A percentile compares a stretch with the other conserved stretches of the same genome.
These are phyloP conservation scores for Auriscalpium vulgare DNA, from an alignment of 768 basidiomycete species.

Conservation along the genomic window DNA sequence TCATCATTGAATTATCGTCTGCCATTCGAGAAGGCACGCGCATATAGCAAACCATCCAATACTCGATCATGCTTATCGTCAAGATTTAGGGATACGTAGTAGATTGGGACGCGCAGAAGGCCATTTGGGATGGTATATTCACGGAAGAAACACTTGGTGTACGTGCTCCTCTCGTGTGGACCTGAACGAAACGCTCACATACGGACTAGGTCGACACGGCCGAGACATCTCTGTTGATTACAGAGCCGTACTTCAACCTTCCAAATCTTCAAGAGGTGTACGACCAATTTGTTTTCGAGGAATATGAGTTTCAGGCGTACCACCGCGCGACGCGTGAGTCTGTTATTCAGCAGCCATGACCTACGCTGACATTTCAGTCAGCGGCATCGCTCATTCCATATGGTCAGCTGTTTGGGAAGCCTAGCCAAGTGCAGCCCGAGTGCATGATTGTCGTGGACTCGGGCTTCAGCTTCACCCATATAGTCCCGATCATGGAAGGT, in stretches of 20 bases:
- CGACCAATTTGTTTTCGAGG: slow-evolving; percentile 94
- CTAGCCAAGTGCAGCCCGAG: slow-evolving; percentile 49
- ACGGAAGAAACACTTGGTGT: slow-evolving; percentile 64
- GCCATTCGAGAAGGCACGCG: slow-evolving; percentile 75
- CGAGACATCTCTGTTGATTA: slow-evolving; percentile 71
- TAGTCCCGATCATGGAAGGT: slow-evolving; percentile 75
- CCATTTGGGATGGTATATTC: slow-evolving; percentile 89
- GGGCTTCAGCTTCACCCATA: slow-evolving; percentile 92
- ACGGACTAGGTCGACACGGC: slow-evolving; percentile 57
- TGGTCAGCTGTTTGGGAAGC: slow-evolving; percentile 57
- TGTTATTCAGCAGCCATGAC: slow-evolving; percentile 8
- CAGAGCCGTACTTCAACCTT: slow-evolving; percentile 92
- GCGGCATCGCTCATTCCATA: slow-evolving; percentile 76
- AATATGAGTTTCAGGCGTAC: slow-evolving; percentile 88
- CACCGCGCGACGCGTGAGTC: slow-evolving; percentile 73
- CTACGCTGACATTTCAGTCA: slow-evolving; percentile 25
- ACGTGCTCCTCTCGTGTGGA: slow-evolving; percentile 16
- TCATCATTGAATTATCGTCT: slow-evolving; percentile 76
- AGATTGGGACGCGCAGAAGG: slow-evolving; percentile 94
- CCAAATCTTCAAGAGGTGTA: slow-evolving; percentile 88
- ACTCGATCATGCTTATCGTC: slow-evolving; percentile 16
- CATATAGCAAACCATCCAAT: slow-evolving; percentile 10
- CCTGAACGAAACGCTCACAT: neutral
- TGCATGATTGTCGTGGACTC: slow-evolving; percentile 81
- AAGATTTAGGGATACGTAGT: slow-evolving; percentile 72